Percentiles rank a stretch among this genome's conserved stretches.
These are phyloP conservation scores for Boletus insuetus DNA, from an alignment of 768 basidiomycete genomes.

Conservation along the genomic window DNA sequence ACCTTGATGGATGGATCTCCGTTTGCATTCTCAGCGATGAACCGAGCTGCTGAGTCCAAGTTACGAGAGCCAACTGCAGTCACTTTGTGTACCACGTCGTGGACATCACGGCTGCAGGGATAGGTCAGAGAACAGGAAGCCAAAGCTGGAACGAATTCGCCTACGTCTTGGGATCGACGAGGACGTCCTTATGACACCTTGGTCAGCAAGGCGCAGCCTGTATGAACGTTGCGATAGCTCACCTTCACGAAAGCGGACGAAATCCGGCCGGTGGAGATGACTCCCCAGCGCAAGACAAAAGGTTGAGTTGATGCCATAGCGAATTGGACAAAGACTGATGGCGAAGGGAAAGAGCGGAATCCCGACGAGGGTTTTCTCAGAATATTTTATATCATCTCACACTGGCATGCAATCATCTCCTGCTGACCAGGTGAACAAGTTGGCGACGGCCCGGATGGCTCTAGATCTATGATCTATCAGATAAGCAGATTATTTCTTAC, in stretches of 20 bases:
- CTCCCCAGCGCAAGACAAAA: conserved; percentile 71
- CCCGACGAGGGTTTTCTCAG: neutral
- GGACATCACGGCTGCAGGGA: conserved; percentile 52
- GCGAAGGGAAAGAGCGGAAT: neutral
- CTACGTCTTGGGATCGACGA: conserved; percentile 73
- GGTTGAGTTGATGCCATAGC: conserved; percentile 30
- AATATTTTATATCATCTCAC: conserved; percentile 2
- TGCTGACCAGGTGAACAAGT: conserved; percentile 7
- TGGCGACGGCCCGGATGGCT: too few species aligned
- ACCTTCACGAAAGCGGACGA: conserved; percentile 68
- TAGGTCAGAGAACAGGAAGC: neutral
- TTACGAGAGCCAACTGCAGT: conserved; percentile 77
- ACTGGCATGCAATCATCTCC: neutral
- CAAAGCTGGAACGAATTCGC: conserved; percentile 21
- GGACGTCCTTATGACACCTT: conserved; percentile 53
- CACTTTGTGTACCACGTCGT: conserved; percentile 67
- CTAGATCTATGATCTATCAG: too few species aligned
- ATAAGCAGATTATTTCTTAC: conserved; percentile 4
- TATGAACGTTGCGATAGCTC: conserved; percentile 2
- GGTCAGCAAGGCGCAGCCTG: neutral
- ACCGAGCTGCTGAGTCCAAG: conserved; percentile 63
- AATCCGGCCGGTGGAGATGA: conserved; percentile 80
- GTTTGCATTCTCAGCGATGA: conserved; percentile 53
- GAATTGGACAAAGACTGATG: neutral
- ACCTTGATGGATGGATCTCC: conserved; percentile 57